phyloP scores from a whole-genome alignment of 2,329 filamentous ascomycete species.

The Botrytis aclada region DNA sequence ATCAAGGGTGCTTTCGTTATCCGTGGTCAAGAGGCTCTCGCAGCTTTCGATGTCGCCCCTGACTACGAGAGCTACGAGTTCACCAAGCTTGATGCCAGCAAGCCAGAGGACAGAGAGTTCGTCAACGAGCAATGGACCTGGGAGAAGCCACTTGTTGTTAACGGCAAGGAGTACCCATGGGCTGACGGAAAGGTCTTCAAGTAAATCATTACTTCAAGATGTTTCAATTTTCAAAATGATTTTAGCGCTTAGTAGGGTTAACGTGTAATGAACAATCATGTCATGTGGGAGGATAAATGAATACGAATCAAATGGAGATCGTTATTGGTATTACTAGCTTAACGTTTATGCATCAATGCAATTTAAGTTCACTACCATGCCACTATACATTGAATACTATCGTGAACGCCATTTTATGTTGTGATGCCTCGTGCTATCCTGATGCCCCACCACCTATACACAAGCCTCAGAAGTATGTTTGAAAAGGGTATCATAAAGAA shows the following conservation, averaged over 20 bases:
- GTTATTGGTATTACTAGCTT: constrained; percentile 29
- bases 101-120: constrained; percentile 78
- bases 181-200: constrained; percentile 98
- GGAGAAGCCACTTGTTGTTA: constrained; percentile 77
- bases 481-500: constrained; percentile 18
- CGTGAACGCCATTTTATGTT: neutral
- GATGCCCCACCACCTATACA: neutral
- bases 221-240: constrained; percentile 21
- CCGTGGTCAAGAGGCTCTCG: constrained; percentile 80
- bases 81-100: constrained; percentile 90
- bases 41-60: constrained; percentile 94
- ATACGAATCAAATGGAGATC: constrained; percentile 20
- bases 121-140: constrained; percentile 87
- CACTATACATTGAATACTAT: neutral
- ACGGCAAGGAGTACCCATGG: constrained; percentile 86
- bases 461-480: neutral
- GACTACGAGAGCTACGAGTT: constrained; percentile 97
- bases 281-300: constrained; percentile 17
- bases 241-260: constrained; percentile 27
- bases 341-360: constrained; percentile 11
- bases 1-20: constrained; percentile 93
- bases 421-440: neutral
- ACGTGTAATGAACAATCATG: constrained; percentile 21
- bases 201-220: constrained; percentile 53
- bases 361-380: constrained; percentile 3